Percentiles rank a stretch among this genome's conserved stretches.
Conservation (phyloP, 2,329 filamentous ascomycete genomes). For the Chaetomium olivaceum region DNA sequence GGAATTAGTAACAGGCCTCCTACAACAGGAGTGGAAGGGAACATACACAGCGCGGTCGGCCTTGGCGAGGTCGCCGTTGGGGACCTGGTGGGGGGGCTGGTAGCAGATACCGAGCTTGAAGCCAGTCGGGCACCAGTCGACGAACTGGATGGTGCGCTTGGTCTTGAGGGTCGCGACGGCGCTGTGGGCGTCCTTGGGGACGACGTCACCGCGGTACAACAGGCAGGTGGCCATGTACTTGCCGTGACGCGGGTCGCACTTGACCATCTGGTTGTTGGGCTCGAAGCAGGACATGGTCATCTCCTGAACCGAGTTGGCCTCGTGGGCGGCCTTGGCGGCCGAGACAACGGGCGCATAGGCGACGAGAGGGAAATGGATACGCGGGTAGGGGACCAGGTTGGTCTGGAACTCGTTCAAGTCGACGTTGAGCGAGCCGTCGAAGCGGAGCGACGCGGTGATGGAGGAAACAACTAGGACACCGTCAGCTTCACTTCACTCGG, state of each 20-base stretch:
- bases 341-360: slow-evolving; percentile 95
- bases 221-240: slow-evolving; percentile 99
- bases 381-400: slow-evolving; percentile 97
- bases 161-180: slow-evolving; percentile 97
- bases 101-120: slow-evolving; percentile 99
- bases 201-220: slow-evolving; percentile 97
- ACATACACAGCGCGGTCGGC: slow-evolving; percentile 97
- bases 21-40: background rate
- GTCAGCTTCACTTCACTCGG: slow-evolving; percentile 34
- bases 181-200: slow-evolving; percentile 90
- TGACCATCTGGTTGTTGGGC: slow-evolving; percentile 99
- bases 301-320: slow-evolving; percentile 97
- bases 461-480: slow-evolving; percentile 78
- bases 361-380: slow-evolving; percentile 98
- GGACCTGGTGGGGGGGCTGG: slow-evolving; percentile 93
- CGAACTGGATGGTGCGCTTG: slow-evolving; percentile 98
- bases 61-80: slow-evolving; percentile 95
- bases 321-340: slow-evolving; percentile 91
- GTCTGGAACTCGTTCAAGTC: slow-evolving; percentile 99
- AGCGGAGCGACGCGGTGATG: slow-evolving; percentile 96
- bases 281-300: slow-evolving; percentile 99
- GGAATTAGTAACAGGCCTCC: slow-evolving; percentile 32
- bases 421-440: slow-evolving; percentile 98
- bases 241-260: slow-evolving; percentile 96
- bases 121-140: slow-evolving; percentile 99